Conservation (phyloP, 169 alveolate genomes). For the Plasmodium vinckei region DNA sequence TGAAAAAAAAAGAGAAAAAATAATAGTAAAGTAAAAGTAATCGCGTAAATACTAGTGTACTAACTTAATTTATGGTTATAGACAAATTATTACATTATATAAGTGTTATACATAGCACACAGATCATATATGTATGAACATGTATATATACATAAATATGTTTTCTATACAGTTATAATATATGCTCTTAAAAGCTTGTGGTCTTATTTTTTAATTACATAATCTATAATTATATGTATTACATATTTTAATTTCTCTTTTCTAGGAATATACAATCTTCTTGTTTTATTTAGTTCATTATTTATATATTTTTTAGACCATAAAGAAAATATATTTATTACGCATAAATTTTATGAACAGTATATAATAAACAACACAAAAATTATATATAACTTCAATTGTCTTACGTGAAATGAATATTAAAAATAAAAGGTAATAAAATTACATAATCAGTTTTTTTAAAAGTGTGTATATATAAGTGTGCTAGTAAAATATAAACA, state of each 20-base stretch:
- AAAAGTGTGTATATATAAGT: not conserved
- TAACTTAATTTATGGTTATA: no score
- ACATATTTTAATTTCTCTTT: not conserved
- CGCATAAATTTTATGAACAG: not conserved
- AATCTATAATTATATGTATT: conserved; percentile 12
- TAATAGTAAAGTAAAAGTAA: no score
- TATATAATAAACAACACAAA: not conserved
- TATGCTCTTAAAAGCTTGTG: no score
- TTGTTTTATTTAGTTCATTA: not conserved
- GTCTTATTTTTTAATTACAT: conserved; percentile 1
- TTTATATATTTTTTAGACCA: not conserved
- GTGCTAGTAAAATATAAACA: not conserved
- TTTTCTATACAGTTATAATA: no score
- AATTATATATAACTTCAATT: conserved; percentile 6
- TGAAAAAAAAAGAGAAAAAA: no score
- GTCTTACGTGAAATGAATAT: not conserved
- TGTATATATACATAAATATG: not conserved
- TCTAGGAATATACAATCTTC: not conserved
- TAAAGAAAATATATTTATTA: not conserved
- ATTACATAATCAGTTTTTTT: not conserved
- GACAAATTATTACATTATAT: no score
- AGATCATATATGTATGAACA: not conserved
- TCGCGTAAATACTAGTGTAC: no score
- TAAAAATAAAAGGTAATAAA: not conserved
- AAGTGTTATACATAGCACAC: no score